These are phyloP conservation scores for Fragosphaeria purpurea DNA, from an alignment of 2,329 filamentous ascomycete genomes.

Conservation along the genomic window DNA sequence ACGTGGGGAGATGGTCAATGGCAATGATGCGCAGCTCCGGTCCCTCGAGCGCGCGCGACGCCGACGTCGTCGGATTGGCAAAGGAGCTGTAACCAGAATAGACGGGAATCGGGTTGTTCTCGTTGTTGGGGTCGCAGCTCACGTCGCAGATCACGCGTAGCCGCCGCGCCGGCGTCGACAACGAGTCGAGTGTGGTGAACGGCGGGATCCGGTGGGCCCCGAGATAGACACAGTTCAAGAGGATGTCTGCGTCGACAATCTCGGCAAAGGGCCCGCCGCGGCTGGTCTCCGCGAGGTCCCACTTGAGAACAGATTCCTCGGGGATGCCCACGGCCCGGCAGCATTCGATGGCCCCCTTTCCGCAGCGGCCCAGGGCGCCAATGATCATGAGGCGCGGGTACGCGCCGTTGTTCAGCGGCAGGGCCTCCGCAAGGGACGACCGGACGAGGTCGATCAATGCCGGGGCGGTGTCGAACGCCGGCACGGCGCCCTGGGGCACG, in stretches of 20 bases:
- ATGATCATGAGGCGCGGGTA: slow-evolving; percentile 73
- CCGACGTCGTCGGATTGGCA: slow-evolving; percentile 72
- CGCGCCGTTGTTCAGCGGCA: slow-evolving; percentile 48
- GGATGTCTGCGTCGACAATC: slow-evolving; percentile 65
- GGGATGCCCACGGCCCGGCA: slow-evolving; percentile 65
- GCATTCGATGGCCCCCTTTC: slow-evolving; percentile 72
- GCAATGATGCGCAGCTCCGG: slow-evolving; percentile 69
- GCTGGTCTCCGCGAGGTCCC: slow-evolving; percentile 72
- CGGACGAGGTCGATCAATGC: slow-evolving; percentile 66
- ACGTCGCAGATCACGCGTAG: slow-evolving; percentile 77
- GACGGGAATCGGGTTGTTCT: slow-evolving; percentile 56
- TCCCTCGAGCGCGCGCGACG: slow-evolving; percentile 33
- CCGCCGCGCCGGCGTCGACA: slow-evolving; percentile 58
- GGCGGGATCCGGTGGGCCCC: slow-evolving; percentile 56
- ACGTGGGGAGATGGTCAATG: slow-evolving; percentile 75
- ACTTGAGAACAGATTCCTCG: slow-evolving; percentile 54
- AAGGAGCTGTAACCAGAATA: slow-evolving; percentile 79
- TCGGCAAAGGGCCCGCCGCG: slow-evolving; percentile 69
- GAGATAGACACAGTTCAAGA: slow-evolving; percentile 87
- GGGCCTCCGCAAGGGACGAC: slow-evolving; percentile 55
- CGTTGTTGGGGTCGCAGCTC: slow-evolving; percentile 63
- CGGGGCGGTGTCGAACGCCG: slow-evolving; percentile 23
- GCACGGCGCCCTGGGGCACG: slow-evolving; percentile 4
- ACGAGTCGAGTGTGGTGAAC: slow-evolving; percentile 64
- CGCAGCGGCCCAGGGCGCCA: slow-evolving; percentile 74